A percentile compares a stretch with the other conserved stretches of the same genome.
phyloP scores from a whole-genome alignment of 805 yeast genomes.

The Kuraishia floccosa region DNA sequence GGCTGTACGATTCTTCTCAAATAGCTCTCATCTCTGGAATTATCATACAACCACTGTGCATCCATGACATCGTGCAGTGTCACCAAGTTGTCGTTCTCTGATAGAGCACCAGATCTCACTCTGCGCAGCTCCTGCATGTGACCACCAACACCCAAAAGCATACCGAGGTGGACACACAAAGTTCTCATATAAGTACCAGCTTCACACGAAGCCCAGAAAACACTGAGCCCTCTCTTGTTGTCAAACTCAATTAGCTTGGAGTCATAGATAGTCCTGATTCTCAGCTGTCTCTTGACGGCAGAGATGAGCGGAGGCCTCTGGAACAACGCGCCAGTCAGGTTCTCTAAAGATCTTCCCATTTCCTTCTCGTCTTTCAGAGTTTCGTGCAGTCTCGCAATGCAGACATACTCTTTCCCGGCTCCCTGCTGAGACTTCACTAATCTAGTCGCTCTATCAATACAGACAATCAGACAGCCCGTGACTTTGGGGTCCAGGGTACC shows the following conservation, averaged over 20 bases:
- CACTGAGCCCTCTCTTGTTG: conserved; percentile 93
- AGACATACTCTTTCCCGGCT: conserved; percentile 99
- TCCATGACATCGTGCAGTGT: conserved; percentile 96
- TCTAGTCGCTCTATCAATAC: conserved; percentile 97
- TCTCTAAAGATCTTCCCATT: conserved; percentile 78
- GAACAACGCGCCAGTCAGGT: conserved; percentile 95
- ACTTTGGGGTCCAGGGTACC: conserved; percentile 97
- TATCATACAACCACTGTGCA: conserved; percentile 97
- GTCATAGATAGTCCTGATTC: conserved; percentile 96
- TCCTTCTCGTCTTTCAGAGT: conserved; percentile 82
- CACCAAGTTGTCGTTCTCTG: conserved; percentile 84
- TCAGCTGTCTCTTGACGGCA: conserved; percentile 97
- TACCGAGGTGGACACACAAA: conserved; percentile 95
- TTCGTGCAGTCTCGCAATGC: conserved; percentile 93
- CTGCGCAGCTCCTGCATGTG: conserved; percentile 99
- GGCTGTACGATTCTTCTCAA: conserved; percentile 92
- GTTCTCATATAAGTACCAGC: conserved; percentile 99
- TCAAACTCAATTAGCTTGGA: conserved; percentile 93
- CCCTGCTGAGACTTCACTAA: conserved; percentile 98
- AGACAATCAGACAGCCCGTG: conserved; percentile 96
- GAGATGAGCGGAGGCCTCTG: conserved; percentile 99
- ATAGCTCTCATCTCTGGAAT: conserved; percentile 93
- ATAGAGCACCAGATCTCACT: conserved; percentile 94
- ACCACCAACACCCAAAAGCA: conserved; percentile 97
- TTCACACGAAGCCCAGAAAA: conserved; percentile 99